Percentiles rank a stretch among this genome's conserved stretches.
phyloP scores from a whole-genome alignment of 2,329 filamentous ascomycete species.

The Teratosphaeria nubilosa region DNA sequence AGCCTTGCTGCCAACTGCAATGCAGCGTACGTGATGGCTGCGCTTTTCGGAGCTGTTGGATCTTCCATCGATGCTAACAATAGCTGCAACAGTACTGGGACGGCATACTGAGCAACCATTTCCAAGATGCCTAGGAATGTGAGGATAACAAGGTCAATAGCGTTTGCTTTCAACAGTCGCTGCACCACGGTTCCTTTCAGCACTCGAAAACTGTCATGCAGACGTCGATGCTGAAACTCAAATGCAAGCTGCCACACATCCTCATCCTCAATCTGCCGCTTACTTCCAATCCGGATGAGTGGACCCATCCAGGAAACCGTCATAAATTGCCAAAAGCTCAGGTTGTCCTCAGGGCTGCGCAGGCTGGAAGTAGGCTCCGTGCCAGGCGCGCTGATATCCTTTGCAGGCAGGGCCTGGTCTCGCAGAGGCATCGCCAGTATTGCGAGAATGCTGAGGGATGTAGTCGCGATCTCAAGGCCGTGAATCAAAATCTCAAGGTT shows the following conservation, averaged over 20 bases:
- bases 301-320: constrained; percentile 74
- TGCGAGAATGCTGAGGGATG: constrained; percentile 22
- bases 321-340: constrained; percentile 76
- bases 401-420: constrained; percentile 43
- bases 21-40: constrained; percentile 55
- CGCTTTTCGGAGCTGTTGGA: constrained; percentile 38
- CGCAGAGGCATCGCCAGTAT: constrained; percentile 63
- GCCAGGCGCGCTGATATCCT: constrained; percentile 51
- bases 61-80: constrained; percentile 58
- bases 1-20: constrained; percentile 53
- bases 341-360: constrained; percentile 69
- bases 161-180: constrained; percentile 65
- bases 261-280: constrained; percentile 59
- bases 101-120: constrained; percentile 43
- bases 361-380: constrained; percentile 46
- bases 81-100: constrained; percentile 61
- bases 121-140: constrained; percentile 55
- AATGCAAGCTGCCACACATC: constrained; percentile 75
- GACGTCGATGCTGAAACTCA: constrained; percentile 68
- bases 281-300: constrained; percentile 55
- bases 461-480: constrained; percentile 24
- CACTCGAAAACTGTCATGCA: constrained; percentile 65
- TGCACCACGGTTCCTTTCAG: constrained; percentile 62
- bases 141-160: constrained; percentile 63
- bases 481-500: not conserved